phyloP scores from a whole-genome alignment of 495 filamentous ascomycete species.

The Platismatia glauca region DNA sequence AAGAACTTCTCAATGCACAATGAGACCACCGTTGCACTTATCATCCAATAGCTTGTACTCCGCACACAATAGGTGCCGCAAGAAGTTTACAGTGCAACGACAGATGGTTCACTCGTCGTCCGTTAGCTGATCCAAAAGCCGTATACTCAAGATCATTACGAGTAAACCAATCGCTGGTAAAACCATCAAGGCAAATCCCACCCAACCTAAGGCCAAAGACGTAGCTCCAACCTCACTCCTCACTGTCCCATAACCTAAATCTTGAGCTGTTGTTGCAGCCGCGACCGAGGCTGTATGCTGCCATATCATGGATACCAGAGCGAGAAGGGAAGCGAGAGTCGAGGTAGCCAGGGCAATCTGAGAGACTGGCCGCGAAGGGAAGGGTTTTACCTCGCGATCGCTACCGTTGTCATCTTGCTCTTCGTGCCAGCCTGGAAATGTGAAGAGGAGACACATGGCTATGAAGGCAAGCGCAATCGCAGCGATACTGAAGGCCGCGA shows the following conservation, averaged over 20 bases:
- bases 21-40: no score
- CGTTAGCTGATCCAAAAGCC: conserved; percentile 9
- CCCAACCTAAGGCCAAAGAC: conserved; percentile 23
- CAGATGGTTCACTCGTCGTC: conserved; percentile 12
- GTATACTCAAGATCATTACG: conserved; percentile 23
- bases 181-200: conserved; percentile 19
- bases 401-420: conserved; percentile 55
- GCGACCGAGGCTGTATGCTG: conserved; percentile 35
- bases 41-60: no score
- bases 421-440: conserved; percentile 76
- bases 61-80: no score
- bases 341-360: conserved; percentile 70
- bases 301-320: conserved; percentile 66
- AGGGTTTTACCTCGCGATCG: conserved; percentile 68
- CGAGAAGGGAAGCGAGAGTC: conserved; percentile 70
- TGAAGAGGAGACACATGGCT: conserved; percentile 64
- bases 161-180: conserved; percentile 18
- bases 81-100: no score
- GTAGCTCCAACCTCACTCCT: conserved; percentile 22
- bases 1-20: no score
- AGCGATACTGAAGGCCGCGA: conserved; percentile 48
- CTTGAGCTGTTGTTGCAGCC: conserved; percentile 21
- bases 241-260: conserved; percentile 23
- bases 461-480: conserved; percentile 75
- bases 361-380: conserved; percentile 63